phyloP scores from a whole-genome alignment of 257 asterid species.

The Penstemon barbatus region DNA sequence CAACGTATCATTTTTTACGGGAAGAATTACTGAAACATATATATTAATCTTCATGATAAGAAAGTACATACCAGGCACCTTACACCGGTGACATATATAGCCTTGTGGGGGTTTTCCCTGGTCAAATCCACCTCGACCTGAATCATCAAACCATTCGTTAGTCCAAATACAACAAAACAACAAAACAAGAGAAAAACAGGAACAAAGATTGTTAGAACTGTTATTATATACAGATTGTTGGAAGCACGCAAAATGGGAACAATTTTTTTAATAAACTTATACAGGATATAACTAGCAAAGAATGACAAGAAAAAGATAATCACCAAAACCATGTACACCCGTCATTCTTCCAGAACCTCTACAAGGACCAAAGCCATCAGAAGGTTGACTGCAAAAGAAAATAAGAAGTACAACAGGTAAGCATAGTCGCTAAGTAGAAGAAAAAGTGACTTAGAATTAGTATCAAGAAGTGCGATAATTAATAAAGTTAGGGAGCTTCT shows the following conservation, averaged over 20 bases:
- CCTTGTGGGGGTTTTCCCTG: slow-evolving; percentile 94
- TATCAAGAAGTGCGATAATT: slow-evolving; percentile 9
- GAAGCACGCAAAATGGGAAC: background rate
- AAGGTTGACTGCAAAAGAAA: slow-evolving; percentile 60
- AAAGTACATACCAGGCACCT: slow-evolving; percentile 79
- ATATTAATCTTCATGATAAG: background rate
- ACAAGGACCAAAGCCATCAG: slow-evolving; percentile 85
- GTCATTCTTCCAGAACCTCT: slow-evolving; percentile 89
- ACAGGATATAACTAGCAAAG: no score
- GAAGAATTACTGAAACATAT: background rate
- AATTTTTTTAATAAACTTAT: no score
- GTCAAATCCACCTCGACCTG: slow-evolving; percentile 92
- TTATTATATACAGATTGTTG: no score
- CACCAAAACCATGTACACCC: slow-evolving; percentile 93
- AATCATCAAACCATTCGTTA: slow-evolving; percentile 29
- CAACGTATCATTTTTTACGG: background rate
- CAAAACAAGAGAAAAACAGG: background rate
- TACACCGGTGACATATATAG: slow-evolving; percentile 93
- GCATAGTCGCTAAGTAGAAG: slow-evolving; percentile 18
- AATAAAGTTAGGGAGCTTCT: slow-evolving; percentile 31
- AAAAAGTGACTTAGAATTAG: slow-evolving; percentile 4
- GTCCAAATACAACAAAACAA: slow-evolving; percentile 2
- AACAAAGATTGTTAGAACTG: no score
- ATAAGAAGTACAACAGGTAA: slow-evolving; percentile 16
- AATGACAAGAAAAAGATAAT: slow-evolving; percentile 21